Percentiles rank a stretch among this genome's conserved stretches.
Conservation (phyloP, 441 rosid genomes). For the Gossypium davidsonii region DNA sequence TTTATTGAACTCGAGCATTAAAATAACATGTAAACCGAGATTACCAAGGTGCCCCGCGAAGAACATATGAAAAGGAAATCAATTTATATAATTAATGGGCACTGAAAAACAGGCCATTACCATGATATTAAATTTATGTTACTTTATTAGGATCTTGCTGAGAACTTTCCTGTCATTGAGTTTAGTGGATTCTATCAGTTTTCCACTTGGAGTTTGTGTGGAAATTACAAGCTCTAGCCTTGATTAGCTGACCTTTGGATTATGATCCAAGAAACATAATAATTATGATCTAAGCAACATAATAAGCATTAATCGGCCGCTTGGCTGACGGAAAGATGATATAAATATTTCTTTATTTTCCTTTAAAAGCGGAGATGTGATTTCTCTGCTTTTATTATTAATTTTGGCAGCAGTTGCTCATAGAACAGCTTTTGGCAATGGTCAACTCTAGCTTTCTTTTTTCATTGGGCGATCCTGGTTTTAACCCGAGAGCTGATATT, state of each 20-base stretch:
- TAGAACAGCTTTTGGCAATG: not conserved
- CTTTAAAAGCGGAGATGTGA: not conserved
- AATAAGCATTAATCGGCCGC: not conserved
- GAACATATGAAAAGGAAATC: not conserved
- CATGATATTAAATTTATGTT: not conserved
- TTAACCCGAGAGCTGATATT: not conserved
- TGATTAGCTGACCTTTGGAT: not conserved
- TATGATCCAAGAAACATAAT: not conserved
- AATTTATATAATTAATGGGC: not conserved
- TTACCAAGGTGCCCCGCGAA: not conserved
- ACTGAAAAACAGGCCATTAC: not conserved
- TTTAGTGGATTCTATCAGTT: conserved; percentile 14
- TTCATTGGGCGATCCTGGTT: too few relatives aligned
- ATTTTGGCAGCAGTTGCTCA: not conserved
- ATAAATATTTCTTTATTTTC: not conserved
- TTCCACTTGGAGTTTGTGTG: conserved; percentile 12
- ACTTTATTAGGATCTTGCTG: not conserved
- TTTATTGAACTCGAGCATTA: not conserved
- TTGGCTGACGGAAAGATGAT: not conserved
- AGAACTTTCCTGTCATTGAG: not conserved
- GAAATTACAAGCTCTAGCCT: not conserved
- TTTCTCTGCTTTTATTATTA: not conserved
- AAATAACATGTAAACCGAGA: not conserved
- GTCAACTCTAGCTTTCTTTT: not conserved
- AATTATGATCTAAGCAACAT: not conserved